A percentile compares a stretch with the other conserved stretches of the same genome.
Evolutionary conservation across 2,329 filamentous ascomycete species (phyloP).

Genomic region (Colletotrichum chlorophyti): DNA sequence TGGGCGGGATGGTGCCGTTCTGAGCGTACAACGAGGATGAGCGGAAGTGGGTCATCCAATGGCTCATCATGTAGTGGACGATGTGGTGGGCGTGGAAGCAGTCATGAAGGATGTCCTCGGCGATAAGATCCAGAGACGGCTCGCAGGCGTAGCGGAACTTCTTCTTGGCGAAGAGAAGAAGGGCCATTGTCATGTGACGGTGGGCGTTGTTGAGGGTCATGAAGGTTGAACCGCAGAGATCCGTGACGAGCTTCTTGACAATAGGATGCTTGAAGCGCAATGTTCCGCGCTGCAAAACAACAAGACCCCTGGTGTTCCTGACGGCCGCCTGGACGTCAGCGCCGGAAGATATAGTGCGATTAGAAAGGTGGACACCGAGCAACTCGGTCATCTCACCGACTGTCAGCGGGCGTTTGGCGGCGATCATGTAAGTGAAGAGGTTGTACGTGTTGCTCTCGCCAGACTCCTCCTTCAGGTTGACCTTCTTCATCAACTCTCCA

Average conservation of each 20-base stretch:
- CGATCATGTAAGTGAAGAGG: conserved; percentile 43
- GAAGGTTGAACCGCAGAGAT: conserved; percentile 42
- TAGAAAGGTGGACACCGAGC: conserved; percentile 36
- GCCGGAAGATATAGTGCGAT: conserved; percentile 28
- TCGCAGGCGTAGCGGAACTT: conserved; percentile 33
- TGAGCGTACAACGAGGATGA: conserved; percentile 38
- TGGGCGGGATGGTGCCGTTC: conserved; percentile 37
- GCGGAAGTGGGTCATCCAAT: conserved; percentile 45
- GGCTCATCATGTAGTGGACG: conserved; percentile 41
- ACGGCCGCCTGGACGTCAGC: conserved; percentile 29
- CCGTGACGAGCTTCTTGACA: conserved; percentile 38
- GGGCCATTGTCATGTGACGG: conserved; percentile 38
- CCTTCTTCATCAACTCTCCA: conserved; percentile 33
- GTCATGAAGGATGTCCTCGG: conserved; percentile 34
- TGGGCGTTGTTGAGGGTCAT: conserved; percentile 42
- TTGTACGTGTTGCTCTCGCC: conserved; percentile 32
- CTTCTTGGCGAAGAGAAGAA: conserved; percentile 43
- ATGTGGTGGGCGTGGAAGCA: conserved; percentile 37
- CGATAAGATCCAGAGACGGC: conserved; percentile 36
- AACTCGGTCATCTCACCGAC: conserved; percentile 41
- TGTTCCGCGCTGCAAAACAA: conserved; percentile 40
- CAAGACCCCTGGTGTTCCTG: conserved; percentile 32
- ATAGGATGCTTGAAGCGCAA: conserved; percentile 46
- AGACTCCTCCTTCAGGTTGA: conserved; percentile 33
- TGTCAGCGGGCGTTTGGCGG: conserved; percentile 39